These are phyloP conservation scores for Bidens hawaiensis DNA, from an alignment of 140 eudicot genomes.

Conservation along the genomic window DNA sequence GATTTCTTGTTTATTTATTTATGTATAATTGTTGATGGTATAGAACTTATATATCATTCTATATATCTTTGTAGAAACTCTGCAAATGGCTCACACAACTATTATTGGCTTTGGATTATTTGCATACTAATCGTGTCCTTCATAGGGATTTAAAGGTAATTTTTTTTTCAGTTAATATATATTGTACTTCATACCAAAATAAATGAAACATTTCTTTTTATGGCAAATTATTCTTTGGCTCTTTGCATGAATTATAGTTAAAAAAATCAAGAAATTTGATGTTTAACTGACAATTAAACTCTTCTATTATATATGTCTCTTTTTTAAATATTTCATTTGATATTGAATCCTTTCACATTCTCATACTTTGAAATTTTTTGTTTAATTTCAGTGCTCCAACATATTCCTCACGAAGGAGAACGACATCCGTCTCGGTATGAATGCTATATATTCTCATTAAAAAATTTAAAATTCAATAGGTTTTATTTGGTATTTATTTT, in stretches of 20 bases:
- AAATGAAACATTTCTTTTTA: not conserved
- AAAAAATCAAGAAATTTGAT: not conserved
- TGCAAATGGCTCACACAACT: constrained; percentile 96
- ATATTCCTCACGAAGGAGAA: constrained; percentile 86
- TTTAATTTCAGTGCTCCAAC: constrained; percentile 73
- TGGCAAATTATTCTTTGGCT: not conserved
- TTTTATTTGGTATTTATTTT: not conserved
- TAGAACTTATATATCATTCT: constrained; percentile 12
- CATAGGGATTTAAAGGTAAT: constrained; percentile 92
- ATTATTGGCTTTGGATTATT: constrained; percentile 85
- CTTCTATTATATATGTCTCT: not conserved
- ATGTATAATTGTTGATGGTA: not conserved
- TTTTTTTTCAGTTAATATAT: not conserved
- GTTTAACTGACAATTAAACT: not conserved
- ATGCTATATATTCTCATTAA: not conserved
- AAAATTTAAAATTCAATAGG: not conserved
- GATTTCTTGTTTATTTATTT: not conserved
- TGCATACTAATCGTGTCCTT: constrained; percentile 92
- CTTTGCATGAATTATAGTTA: not conserved
- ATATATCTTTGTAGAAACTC: constrained; percentile 47
- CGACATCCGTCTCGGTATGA: constrained; percentile 89
- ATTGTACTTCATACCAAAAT: not conserved
- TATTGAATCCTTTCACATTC: not conserved
- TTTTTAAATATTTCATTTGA: not conserved
- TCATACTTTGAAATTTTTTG: not conserved